These are phyloP conservation scores for Ajuga chamaepitys DNA, from an alignment of 257 asterid species.

Conservation along the genomic window DNA sequence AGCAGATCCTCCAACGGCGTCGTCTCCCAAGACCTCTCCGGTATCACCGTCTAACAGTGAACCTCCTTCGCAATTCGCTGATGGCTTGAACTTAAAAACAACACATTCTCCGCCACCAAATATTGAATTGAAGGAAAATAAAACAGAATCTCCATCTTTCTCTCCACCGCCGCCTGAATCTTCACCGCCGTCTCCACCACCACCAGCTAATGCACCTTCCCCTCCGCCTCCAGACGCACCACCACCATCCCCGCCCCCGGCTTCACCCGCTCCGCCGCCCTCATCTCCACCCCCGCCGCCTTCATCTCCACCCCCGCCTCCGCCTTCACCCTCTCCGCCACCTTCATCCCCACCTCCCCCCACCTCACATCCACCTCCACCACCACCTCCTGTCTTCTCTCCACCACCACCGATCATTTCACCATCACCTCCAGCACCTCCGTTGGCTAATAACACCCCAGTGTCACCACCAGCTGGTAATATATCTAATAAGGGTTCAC, in stretches of 20 bases:
- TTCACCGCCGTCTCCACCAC: neutral
- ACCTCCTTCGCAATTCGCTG: neutral
- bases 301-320: slow-evolving; percentile 6
- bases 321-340: slow-evolving; percentile 4
- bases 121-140: neutral
- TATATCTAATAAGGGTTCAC: neutral
- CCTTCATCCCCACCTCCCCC: slow-evolving; percentile 4
- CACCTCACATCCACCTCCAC: neutral
- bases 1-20: slow-evolving; percentile 6
- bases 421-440: neutral
- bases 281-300: slow-evolving; percentile 4
- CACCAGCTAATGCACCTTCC: neutral
- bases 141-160: neutral
- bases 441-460: slow-evolving; percentile 1
- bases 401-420: neutral
- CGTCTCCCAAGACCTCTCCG: slow-evolving; percentile 19
- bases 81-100: neutral
- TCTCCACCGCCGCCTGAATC: slow-evolving; percentile 5
- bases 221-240: neutral
- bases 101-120: neutral
- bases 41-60: too few relatives aligned
- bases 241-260: neutral
- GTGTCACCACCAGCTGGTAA: neutral
- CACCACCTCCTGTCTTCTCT: neutral
- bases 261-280: slow-evolving; percentile 10